These are phyloP conservation scores for Dothideomycetidae sp. DNA, from an alignment of 2,329 filamentous ascomycete genomes.

Conservation along the genomic window DNA sequence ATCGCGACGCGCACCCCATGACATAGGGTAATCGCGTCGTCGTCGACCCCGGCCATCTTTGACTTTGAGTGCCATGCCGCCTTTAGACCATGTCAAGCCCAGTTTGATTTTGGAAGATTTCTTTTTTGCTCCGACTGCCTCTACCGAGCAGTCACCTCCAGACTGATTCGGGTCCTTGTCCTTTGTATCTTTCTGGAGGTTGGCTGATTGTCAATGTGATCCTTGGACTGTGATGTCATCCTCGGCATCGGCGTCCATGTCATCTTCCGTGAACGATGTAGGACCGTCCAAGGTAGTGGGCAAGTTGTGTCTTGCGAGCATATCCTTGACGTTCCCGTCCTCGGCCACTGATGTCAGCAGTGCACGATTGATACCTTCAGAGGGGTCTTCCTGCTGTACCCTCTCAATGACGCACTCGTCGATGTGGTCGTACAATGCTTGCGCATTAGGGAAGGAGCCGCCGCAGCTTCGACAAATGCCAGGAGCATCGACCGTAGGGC, in stretches of 20 bases:
- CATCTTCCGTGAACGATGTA: conserved; percentile 37
- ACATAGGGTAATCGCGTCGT: conserved; percentile 81
- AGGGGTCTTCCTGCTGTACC: conserved; percentile 44
- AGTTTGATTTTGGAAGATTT: conserved; percentile 36
- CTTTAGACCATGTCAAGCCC: conserved; percentile 65
- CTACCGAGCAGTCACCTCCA: conserved; percentile 27
- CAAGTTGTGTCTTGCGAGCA: conserved; percentile 44
- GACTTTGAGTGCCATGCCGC: conserved; percentile 45
- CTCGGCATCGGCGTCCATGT: conserved; percentile 48
- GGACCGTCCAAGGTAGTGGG: conserved; percentile 33
- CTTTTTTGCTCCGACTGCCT: conserved; percentile 15
- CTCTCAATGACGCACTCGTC: conserved; percentile 55
- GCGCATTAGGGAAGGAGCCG: conserved; percentile 66
- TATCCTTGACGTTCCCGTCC: conserved; percentile 42
- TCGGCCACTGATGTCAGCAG: conserved; percentile 44
- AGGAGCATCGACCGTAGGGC: conserved; percentile 60
- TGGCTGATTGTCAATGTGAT: conserved; percentile 34
- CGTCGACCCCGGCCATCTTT: conserved; percentile 54
- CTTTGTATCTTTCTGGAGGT: conserved; percentile 32
- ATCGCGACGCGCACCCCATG: conserved; percentile 81
- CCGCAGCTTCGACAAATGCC: conserved; percentile 90
- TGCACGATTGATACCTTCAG: conserved; percentile 43
- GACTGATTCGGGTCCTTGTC: conserved; percentile 14
- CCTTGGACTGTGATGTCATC: conserved; percentile 34
- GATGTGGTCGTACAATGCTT: conserved; percentile 95